A percentile compares a stretch with the other conserved stretches of the same genome.
Evolutionary conservation across 208 protist genomes (phyloP).

Genomic region (Leishmania arabica): DNA sequence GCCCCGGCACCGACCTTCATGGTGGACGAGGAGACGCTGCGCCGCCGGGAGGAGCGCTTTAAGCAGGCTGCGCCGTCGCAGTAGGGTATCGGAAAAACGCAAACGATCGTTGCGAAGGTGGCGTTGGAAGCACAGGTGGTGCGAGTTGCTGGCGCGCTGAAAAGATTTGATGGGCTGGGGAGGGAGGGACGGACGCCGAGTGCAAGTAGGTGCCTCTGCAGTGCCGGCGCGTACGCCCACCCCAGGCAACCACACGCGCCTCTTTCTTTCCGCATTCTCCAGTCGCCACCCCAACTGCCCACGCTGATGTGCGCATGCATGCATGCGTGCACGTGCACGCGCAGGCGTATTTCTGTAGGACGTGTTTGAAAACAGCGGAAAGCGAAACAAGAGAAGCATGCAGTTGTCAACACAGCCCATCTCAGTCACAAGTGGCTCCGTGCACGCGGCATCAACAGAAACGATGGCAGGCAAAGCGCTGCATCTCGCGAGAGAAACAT

Average conservation of each 20-base stretch:
- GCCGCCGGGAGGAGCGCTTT: constrained; percentile 67
- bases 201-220: background rate
- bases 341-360: background rate
- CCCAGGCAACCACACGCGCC: background rate
- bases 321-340: background rate
- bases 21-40: constrained; percentile 66
- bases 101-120: background rate
- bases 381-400: background rate
- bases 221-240: background rate
- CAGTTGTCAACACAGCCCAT: background rate
- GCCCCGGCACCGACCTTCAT: constrained; percentile 33
- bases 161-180: background rate
- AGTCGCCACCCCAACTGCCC: background rate
- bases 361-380: background rate
- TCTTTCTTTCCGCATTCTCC: background rate
- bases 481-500: background rate
- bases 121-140: background rate
- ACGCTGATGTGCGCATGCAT: background rate
- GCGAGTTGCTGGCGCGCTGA: background rate
- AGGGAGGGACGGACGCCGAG: background rate
- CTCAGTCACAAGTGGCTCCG: background rate
- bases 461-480: background rate
- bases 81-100: background rate
- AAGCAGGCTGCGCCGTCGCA: constrained; percentile 18
- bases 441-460: background rate